phyloP scores from a whole-genome alignment of 345 rosid genomes.

The Sisymbrium irio region DNA sequence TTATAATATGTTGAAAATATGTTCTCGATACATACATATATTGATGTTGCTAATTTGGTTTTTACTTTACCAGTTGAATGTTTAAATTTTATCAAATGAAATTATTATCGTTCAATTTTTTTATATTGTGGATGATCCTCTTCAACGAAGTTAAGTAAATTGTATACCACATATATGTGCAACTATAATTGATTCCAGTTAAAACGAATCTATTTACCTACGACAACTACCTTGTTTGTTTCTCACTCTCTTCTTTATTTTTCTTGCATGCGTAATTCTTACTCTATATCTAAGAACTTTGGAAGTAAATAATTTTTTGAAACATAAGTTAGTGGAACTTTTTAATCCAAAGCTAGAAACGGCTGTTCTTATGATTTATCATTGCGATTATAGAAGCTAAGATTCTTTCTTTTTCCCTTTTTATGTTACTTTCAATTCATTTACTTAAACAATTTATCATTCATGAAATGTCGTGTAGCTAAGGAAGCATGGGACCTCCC shows the following conservation, averaged over 20 bases:
- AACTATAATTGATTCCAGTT: background rate
- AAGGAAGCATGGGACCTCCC: constrained; percentile 25
- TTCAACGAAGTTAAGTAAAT: background rate
- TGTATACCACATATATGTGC: background rate
- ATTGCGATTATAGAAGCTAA: background rate
- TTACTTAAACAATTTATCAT: background rate
- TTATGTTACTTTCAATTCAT: background rate
- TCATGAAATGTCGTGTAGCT: constrained; percentile 22
- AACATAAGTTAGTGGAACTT: background rate
- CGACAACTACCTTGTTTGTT: background rate
- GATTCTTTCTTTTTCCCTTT: too few relatives aligned
- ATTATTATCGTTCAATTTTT: background rate
- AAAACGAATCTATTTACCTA: background rate
- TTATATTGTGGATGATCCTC: background rate
- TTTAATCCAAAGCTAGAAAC: background rate
- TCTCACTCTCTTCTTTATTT: background rate
- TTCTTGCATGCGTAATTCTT: background rate
- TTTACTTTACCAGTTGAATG: background rate
- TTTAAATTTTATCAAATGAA: background rate
- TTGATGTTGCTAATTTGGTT: background rate
- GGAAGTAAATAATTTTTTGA: background rate
- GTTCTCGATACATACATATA: background rate
- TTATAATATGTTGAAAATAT: background rate
- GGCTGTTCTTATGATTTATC: background rate
- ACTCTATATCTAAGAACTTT: background rate